phyloP scores from a whole-genome alignment of 108 stramenopile species.

The Ochromonas danica region DNA sequence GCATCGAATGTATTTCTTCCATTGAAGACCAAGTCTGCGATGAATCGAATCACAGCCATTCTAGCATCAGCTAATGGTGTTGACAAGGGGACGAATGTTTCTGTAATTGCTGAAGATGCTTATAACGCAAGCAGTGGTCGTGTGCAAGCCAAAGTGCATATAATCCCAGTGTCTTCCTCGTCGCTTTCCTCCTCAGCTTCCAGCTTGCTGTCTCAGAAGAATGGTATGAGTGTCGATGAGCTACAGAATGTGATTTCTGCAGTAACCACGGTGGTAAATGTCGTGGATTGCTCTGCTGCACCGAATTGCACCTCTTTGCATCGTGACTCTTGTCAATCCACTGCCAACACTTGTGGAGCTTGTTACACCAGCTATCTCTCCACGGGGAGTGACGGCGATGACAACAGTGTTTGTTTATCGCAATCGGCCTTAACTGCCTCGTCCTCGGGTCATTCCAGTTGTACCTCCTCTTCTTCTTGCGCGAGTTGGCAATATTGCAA shows the following conservation, averaged over 20 bases:
- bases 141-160: slow-evolving; percentile 3
- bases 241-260: slow-evolving; percentile 10
- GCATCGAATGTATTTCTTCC: too few relatives aligned
- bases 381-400: slow-evolving; percentile 20
- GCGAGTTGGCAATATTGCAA: too few relatives aligned
- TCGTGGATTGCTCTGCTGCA: slow-evolving; percentile 1
- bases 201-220: slow-evolving; percentile 5
- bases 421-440: slow-evolving; percentile 4
- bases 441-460: too few relatives aligned
- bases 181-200: slow-evolving; percentile 1
- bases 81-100: too few relatives aligned
- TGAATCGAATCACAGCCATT: too few relatives aligned
- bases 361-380: slow-evolving; percentile 4
- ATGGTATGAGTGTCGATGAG: background rate
- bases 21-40: background rate
- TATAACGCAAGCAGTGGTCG: too few relatives aligned
- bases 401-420: slow-evolving; percentile 16
- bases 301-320: slow-evolving; percentile 20
- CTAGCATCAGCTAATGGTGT: too few relatives aligned
- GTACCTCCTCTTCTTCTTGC: background rate
- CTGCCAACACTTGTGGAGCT: slow-evolving; percentile 19
- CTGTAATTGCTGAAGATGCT: too few relatives aligned
- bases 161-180: slow-evolving; percentile 5
- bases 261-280: slow-evolving; percentile 9
- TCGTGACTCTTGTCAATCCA: background rate